A percentile compares a stretch with the other conserved stretches of the same genome.
Conservation (phyloP, 805 yeast genomes). For the Metschnikowia orientalis region DNA sequence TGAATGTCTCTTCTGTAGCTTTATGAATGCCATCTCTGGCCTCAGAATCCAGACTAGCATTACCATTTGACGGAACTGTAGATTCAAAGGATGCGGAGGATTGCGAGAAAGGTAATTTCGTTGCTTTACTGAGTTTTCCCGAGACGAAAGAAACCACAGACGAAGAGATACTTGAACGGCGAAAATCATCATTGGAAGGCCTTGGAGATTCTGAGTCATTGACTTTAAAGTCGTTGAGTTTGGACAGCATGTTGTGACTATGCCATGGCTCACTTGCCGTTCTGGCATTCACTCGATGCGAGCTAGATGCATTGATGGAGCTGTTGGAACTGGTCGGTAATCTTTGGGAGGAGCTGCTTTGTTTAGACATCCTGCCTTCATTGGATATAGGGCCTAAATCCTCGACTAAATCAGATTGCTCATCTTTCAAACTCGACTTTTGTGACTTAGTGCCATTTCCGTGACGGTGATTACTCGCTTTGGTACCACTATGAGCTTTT, state of each 20-base stretch:
- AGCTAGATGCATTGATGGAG: constrained; percentile 1
- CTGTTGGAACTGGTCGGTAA: constrained; percentile 1
- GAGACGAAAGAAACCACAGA: constrained; percentile 5
- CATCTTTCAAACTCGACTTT: too few relatives aligned
- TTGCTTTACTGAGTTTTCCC: constrained; percentile 2
- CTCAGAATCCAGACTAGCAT: too few relatives aligned
- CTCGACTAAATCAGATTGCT: too few relatives aligned
- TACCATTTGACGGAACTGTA: too few relatives aligned
- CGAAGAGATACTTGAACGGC: constrained; percentile 4
- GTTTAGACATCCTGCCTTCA: constrained; percentile 1
- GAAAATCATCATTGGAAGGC: constrained; percentile 2
- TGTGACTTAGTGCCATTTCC: too few relatives aligned
- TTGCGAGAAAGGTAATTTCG: constrained; percentile 4
- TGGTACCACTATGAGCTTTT: too few relatives aligned
- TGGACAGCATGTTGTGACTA: too few relatives aligned
- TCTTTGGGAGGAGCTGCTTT: background rate
- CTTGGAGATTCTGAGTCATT: constrained; percentile 1
- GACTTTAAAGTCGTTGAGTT: too few relatives aligned
- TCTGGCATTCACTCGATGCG: background rate
- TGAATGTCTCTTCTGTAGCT: too few relatives aligned
- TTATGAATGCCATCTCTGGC: too few relatives aligned
- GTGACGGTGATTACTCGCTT: too few relatives aligned
- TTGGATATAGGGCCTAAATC: too few relatives aligned
- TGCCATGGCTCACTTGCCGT: background rate
- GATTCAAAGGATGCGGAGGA: constrained; percentile 1